Base-by-base conservation (phyloP, 345 rosid species). In the Cardamine chenopodiifolia region DNA sequence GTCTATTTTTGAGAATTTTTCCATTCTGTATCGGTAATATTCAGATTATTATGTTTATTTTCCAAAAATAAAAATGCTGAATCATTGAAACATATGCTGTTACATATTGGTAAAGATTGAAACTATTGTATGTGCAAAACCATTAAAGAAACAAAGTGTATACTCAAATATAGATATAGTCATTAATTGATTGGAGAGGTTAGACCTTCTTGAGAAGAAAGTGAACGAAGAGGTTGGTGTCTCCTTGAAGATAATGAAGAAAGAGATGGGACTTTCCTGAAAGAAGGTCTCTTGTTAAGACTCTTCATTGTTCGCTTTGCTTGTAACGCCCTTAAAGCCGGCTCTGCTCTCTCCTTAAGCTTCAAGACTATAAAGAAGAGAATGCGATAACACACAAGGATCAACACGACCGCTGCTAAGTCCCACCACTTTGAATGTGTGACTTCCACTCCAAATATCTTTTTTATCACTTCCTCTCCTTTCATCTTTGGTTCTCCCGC, bases 401-500 rank as follows among this genome's bases (percentile, higher is more conserved):
- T 95, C 22, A 81, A 70, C 12, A 73, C 82, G 18, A 92, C 62
- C 8, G 85, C 88, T 0, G 89, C 67, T 22, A 92, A 80, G 83
- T 95, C 99, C 96, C 89, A 95, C 99, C 99, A 92, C 57, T 95
- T 95, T 1, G 97, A 90, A 62, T 82, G 85, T 15, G 81, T 69
- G 2, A 86, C 57, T 17, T 75, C 20, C 1, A 90, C 83, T 31
- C 95, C 94, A 26, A 95, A 88, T 48, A 84, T 82, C 3, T 66
- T 70, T 22, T 50, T 71, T 71, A 92, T 76, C 7, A 95, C 77
- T 35, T 73, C 82, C 25, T 92, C 88, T 6, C 97, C 97, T 25
- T 70, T 74, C 80, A 90, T 68, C 62, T 82, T 95, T 0, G 86
- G 87, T 2, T 63, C 87, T 0, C 91, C 90, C 0, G 90, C 86